Conservation (phyloP, 495 filamentous ascomycete species). For the Beverwykella pulmonaria region DNA sequence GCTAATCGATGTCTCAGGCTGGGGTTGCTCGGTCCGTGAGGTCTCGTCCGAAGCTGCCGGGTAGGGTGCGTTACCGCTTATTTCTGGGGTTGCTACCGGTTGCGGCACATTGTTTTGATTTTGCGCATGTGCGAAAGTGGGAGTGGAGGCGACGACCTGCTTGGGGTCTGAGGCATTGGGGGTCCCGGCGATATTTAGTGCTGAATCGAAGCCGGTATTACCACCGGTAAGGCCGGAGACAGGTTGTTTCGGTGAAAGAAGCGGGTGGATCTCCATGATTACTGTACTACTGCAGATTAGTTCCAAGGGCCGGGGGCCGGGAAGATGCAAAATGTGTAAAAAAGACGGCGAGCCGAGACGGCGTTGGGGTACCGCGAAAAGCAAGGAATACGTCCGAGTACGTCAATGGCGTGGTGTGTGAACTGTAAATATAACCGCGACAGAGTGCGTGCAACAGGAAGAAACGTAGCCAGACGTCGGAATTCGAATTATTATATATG, state of each 20-base stretch:
- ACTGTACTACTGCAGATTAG: conserved; percentile 12
- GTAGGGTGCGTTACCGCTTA: conserved; percentile 22
- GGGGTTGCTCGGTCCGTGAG: not conserved
- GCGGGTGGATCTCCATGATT: conserved; percentile 38
- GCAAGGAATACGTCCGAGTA: not conserved
- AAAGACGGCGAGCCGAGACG: too few relatives aligned
- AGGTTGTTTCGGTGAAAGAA: conserved; percentile 28
- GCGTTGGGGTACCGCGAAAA: not conserved
- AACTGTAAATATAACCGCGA: too few relatives aligned
- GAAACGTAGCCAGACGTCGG: conserved; percentile 36
- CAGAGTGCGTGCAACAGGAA: not conserved
- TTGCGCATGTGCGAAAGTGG: not conserved
- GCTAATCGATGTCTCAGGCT: conserved; percentile 3
- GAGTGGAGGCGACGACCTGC: not conserved
- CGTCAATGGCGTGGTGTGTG: not conserved
- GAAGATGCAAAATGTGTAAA: not conserved
- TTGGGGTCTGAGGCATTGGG: conserved; percentile 10
- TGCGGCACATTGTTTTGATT: conserved; percentile 2
- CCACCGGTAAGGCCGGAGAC: conserved; percentile 38
- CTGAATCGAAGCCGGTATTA: conserved; percentile 8
- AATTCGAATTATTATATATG: conserved; percentile 15
- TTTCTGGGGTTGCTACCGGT: conserved; percentile 24
- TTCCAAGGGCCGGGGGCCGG: conserved; percentile 4
- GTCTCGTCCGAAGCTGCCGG: conserved; percentile 11
- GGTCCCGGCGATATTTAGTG: conserved; percentile 10